Conservation (phyloP, 2,329 filamentous ascomycete genomes). For the Parastagonospora nodorum region DNA sequence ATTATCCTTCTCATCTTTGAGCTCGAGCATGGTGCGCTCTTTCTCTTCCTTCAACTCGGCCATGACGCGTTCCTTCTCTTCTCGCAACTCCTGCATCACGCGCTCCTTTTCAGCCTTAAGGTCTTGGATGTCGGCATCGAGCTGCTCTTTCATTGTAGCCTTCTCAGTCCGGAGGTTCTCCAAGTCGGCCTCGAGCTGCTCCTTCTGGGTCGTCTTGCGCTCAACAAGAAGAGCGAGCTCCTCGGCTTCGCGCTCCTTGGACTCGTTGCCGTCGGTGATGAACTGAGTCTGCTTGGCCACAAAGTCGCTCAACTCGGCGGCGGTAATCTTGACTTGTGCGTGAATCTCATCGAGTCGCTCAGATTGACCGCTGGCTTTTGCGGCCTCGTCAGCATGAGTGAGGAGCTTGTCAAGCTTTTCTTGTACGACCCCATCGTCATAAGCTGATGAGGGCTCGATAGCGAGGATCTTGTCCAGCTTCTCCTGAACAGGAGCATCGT, state of each 20-base stretch:
- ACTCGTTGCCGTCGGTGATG: constrained; percentile 77
- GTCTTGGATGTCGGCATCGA: constrained; percentile 53
- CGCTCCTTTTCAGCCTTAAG: constrained; percentile 53
- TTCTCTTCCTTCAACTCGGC: constrained; percentile 42
- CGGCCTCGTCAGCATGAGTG: constrained; percentile 64
- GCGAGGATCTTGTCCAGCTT: constrained; percentile 62
- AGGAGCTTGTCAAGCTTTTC: constrained; percentile 62
- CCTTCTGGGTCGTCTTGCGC: constrained; percentile 70
- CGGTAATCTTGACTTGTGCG: constrained; percentile 81
- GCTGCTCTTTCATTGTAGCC: constrained; percentile 66
- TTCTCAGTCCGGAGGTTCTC: constrained; percentile 55
- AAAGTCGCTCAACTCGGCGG: constrained; percentile 82
- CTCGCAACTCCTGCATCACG: constrained; percentile 41
- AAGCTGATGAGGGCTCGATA: constrained; percentile 20
- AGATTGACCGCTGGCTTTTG: constrained; percentile 74
- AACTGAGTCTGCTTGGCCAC: constrained; percentile 76
- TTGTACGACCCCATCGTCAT: constrained; percentile 59
- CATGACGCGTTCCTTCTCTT: constrained; percentile 50
- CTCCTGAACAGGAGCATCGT: constrained; percentile 65
- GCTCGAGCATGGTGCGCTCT: constrained; percentile 38
- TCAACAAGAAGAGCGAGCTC: constrained; percentile 83
- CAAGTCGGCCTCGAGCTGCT: constrained; percentile 59
- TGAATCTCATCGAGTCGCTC: constrained; percentile 88
- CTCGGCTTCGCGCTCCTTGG: constrained; percentile 77
- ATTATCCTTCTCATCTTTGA: constrained; percentile 52